Base-by-base conservation (phyloP, 495 filamentous ascomycete genomes). In the Aspergillus bertholletiae region DNA sequence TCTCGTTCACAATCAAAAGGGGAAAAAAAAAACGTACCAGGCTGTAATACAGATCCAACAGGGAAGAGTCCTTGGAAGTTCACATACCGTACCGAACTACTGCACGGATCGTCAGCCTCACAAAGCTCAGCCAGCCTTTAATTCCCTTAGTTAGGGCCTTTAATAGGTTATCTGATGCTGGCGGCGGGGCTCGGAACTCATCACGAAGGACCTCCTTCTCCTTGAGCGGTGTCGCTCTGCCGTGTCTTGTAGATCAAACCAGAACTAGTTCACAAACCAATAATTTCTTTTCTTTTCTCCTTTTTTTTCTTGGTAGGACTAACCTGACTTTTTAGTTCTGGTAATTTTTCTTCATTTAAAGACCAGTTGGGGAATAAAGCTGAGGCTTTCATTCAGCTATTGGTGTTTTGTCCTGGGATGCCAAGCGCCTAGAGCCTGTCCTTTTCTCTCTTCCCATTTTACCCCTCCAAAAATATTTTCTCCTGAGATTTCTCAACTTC, bases 401-500 rank as follows among this genome's bases (percentile, higher is more conserved):
- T 45, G 30, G 35, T 56, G 35, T 39, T 21, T 20, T 34, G 13
- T n/a, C 8, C 8, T 8, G 8, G 8, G 5, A 39, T 22, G 30
- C 20, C 9, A 13, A 45, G 15, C 40, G 12, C 23, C 9, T 44
- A 24, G 28, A 49, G 26, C 49, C 32, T 41, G 26, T 52, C 35
- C 23, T 5, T 46, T 12, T 41, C 8, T 26, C 46, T n/a, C 18
- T n/a, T n/a, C n/a, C n/a, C n/a, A 18, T 52, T 40, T 40, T 51
- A 23, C 35, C 30, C 51, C 51, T 48, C 40, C 49, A 6, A 5
- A 15, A 23, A 57, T 30, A 46, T n/a, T 41, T 27, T 46, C 41
- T 23, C 22, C 46, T 1, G 17, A 17, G 28, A 35, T 7, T 20
- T 46, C 20, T 22, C 20, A 43, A 20, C 17, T 17, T 22, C 17